Percentiles rank a stretch among this genome's conserved stretches.
Evolutionary conservation across 1,284 basidiomycete genomes (phyloP).

Genomic region (Papiliotrema nemorosa): DNA sequence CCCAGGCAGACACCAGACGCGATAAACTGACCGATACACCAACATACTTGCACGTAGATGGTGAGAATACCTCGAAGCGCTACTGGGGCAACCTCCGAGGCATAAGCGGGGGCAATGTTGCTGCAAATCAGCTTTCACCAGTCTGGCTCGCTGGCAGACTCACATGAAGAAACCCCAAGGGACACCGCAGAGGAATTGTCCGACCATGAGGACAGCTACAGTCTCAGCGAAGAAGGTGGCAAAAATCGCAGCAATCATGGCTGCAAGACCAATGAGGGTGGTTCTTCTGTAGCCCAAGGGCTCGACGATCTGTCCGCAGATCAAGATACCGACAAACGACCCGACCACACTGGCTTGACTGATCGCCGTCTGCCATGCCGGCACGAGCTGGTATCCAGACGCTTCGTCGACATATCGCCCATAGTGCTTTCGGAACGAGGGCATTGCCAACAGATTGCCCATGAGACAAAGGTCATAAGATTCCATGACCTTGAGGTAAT

Average conservation of each 20-base stretch:
- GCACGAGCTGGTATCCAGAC: slow-evolving; percentile 45
- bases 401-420: not conserved
- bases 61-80: slow-evolving; percentile 41
- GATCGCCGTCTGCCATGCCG: slow-evolving; percentile 48
- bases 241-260: slow-evolving; percentile 19
- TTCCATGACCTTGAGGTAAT: not conserved
- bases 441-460: slow-evolving; percentile 1
- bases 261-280: slow-evolving; percentile 22
- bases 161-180: slow-evolving; percentile 25
- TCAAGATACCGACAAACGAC: slow-evolving; percentile 41
- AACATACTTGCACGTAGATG: slow-evolving; percentile 33
- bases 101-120: slow-evolving; percentile 22
- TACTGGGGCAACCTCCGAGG: slow-evolving; percentile 40
- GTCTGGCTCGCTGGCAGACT: slow-evolving; percentile 11
- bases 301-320: slow-evolving; percentile 9
- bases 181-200: slow-evolving; percentile 33
- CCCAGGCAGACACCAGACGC: slow-evolving; percentile 31
- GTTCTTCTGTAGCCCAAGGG: slow-evolving; percentile 37
- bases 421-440: not conserved
- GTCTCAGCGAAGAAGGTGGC: slow-evolving; percentile 29
- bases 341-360: slow-evolving; percentile 43
- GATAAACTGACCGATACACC: slow-evolving; percentile 36
- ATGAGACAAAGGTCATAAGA: slow-evolving; percentile 1
- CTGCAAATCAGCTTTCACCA: not conserved
- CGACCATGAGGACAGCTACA: slow-evolving; percentile 26